A percentile compares a stretch with the other conserved stretches of the same genome.
These are phyloP conservation scores for Calonectria hawksworthii DNA, from an alignment of 2,329 filamentous ascomycete genomes.

Conservation along the genomic window DNA sequence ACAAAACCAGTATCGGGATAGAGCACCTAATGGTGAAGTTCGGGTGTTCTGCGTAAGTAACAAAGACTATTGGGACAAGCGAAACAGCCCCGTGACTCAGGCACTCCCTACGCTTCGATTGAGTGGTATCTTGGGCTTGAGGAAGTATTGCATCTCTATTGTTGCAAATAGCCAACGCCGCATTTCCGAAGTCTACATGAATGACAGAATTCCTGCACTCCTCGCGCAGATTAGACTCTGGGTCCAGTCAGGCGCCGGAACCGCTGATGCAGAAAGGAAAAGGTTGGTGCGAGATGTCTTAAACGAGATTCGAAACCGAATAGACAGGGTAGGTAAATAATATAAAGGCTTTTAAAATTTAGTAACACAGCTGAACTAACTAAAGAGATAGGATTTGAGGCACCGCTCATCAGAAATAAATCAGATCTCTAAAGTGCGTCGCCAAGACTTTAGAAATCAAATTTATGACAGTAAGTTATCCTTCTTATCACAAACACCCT, in stretches of 20 bases:
- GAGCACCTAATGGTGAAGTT: slow-evolving; percentile 41
- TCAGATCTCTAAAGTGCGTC: slow-evolving; percentile 15
- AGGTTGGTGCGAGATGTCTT: slow-evolving; percentile 50
- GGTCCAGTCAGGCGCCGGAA: slow-evolving; percentile 58
- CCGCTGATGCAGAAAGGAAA: slow-evolving; percentile 53
- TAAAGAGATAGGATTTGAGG: slow-evolving; percentile 43
- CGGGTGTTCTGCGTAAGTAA: slow-evolving; percentile 62
- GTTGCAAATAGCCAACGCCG: slow-evolving; percentile 58
- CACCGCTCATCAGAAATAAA: background rate
- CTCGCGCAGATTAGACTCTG: slow-evolving; percentile 58
- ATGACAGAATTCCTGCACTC: slow-evolving; percentile 56
- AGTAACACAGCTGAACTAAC: slow-evolving; percentile 24
- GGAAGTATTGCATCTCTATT: slow-evolving; percentile 60
- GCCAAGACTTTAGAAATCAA: slow-evolving; percentile 27
- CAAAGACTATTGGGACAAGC: slow-evolving; percentile 55
- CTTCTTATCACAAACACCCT: rapidly evolving
- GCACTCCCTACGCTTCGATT: slow-evolving; percentile 52
- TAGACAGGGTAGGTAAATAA: slow-evolving; percentile 48
- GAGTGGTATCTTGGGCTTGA: slow-evolving; percentile 58
- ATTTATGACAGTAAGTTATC: slow-evolving; percentile 26
- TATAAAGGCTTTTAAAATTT: rapidly evolving
- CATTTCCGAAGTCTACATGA: slow-evolving; percentile 54
- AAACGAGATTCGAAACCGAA: slow-evolving; percentile 46
- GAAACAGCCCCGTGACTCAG: slow-evolving; percentile 40
- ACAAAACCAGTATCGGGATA: slow-evolving; percentile 43